Evolutionary conservation across 495 filamentous ascomycete species (phyloP), one percentile per base, ranked within the genome.

Genomic region (Cercophora samala): DNA sequence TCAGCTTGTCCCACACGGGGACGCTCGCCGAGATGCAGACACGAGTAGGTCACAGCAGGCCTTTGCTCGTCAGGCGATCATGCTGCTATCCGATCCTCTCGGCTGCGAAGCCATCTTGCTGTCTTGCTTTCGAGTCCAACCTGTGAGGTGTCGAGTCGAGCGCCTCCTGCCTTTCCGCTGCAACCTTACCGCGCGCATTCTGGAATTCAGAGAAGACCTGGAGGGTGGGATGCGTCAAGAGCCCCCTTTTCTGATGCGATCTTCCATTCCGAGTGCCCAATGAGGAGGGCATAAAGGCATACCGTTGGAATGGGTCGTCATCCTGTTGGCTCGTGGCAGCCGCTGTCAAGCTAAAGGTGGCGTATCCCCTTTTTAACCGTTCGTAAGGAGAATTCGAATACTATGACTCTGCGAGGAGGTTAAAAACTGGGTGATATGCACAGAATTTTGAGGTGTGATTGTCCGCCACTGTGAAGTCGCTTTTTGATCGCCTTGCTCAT

Each of bases 281-380:
- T 59, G 29, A 15, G 37, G n/a, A 15, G 32, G 9, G 24, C 21
- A 46, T 46, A 46, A 46, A 46, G 37, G 15, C 1, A 64, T 63
- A 66, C 69, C 66, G 60, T 64, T 63, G 59, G 37, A 26, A 26
- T 60, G 64, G 66, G 51, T 66, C 29, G 29, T 13, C 22, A 54
- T 63, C 58, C 54, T 17, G 66, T 71, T 71, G 69, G 69, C 29
- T 56, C 53, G 62, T 29, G 23, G 29, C 59, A 62, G 65, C 68
- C 58, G 68, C 68, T 29, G 61, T 13, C 37, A 46, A 46, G 37
- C 13, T 46, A 11, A 13, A 46, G 37, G 37, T 46, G 37, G 37
- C 13, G 37, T 46, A 46, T 46, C 37, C 37, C n/a, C 37, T 46
- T 46, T 46, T 13, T 18, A 46, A 17, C 37, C 13, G 6, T 46